phyloP scores from a whole-genome alignment of 139 green algal species.

The Tetraselmis striata region DNA sequence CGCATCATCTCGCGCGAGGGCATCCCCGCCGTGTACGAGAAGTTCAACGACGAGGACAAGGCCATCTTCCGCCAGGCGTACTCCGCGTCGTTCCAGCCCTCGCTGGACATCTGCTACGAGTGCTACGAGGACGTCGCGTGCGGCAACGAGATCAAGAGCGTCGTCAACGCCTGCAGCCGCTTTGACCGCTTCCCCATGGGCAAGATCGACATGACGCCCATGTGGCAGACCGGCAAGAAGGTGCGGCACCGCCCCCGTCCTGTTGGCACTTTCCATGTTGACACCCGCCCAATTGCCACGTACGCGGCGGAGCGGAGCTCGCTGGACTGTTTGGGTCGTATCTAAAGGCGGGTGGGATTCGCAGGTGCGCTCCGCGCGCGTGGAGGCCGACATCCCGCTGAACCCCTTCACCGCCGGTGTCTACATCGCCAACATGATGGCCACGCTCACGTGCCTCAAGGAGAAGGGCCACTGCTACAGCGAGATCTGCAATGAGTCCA shows the following conservation, averaged over 20 bases:
- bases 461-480: constrained; percentile 94
- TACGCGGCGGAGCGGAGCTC: no score
- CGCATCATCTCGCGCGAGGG: constrained; percentile 89
- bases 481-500: constrained; percentile 99
- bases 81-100: constrained; percentile 74
- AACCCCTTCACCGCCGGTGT: constrained; percentile 97
- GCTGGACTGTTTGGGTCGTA: no score
- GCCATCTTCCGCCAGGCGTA: constrained; percentile 86
- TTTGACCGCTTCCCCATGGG: constrained; percentile 98
- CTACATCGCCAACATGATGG: constrained; percentile 99
- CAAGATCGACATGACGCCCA: constrained; percentile 96
- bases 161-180: constrained; percentile 82
- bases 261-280: background rate
- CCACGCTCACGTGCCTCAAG: constrained; percentile 80
- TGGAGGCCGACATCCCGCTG: constrained; percentile 84
- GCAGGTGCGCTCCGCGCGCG: constrained; percentile 44
- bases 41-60: constrained; percentile 75
- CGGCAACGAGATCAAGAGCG: constrained; percentile 97
- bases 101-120: constrained; percentile 96
- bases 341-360: no score
- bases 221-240: constrained; percentile 91
- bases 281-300: background rate
- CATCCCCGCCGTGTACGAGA: constrained; percentile 95
- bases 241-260: constrained; percentile 49
- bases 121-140: constrained; percentile 97